phyloP scores from a whole-genome alignment of 2,329 filamentous ascomycete species.

The Cordyceps militaris region DNA sequence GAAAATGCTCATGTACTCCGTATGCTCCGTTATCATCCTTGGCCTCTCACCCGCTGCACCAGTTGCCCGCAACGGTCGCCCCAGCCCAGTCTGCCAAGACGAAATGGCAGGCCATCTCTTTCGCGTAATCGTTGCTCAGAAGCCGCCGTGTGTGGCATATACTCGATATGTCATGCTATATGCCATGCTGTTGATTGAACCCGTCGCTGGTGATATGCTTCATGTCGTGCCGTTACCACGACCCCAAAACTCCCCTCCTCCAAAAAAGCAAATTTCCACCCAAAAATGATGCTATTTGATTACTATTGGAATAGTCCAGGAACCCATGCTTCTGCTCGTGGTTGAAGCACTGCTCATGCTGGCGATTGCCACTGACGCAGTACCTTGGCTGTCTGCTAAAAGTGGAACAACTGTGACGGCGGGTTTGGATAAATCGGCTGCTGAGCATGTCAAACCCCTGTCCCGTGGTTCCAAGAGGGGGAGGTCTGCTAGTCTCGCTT shows the following conservation, averaged over 20 bases:
- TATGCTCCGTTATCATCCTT: background rate
- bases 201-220: background rate
- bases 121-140: background rate
- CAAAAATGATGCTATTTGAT: background rate
- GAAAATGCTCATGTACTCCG: slow-evolving; percentile 3
- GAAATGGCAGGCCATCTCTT: background rate
- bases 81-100: background rate
- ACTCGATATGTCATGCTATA: background rate
- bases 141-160: background rate
- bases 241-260: background rate
- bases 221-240: background rate
- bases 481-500: too few species aligned
- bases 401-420: background rate
- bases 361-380: too few species aligned
- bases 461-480: too few species aligned
- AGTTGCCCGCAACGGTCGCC: background rate
- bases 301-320: background rate
- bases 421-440: too few species aligned
- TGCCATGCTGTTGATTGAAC: too few species aligned
- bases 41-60: background rate
- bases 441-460: too few species aligned
- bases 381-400: background rate
- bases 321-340: background rate
- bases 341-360: background rate
- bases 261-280: background rate